Conservation (phyloP, 257 asterid species). For the Solanum lycopersicoides region DNA sequence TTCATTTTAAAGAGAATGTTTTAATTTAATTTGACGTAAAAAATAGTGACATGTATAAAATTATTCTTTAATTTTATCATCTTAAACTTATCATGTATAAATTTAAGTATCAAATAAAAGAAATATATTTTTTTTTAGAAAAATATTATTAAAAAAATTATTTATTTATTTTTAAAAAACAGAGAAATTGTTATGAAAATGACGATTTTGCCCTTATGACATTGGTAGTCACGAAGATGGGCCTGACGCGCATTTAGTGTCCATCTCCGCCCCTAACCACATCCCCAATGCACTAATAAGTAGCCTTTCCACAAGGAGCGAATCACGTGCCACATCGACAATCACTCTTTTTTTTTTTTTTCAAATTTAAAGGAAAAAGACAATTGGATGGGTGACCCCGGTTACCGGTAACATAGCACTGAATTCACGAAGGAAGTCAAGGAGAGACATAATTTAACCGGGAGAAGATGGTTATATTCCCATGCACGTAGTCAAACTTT, state of each 20-base stretch:
- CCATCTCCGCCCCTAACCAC: slow-evolving; percentile 11
- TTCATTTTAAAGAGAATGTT: too few species aligned
- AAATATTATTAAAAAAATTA: too few species aligned
- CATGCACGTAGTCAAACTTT: background rate
- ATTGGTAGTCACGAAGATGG: slow-evolving; percentile 36
- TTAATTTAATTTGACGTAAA: too few species aligned
- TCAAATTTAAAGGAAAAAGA: background rate
- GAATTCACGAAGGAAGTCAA: background rate
- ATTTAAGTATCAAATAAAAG: too few species aligned
- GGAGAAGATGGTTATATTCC: slow-evolving; percentile 6
- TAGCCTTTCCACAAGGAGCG: slow-evolving; percentile 1
- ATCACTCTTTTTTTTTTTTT: background rate
- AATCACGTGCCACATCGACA: slow-evolving; percentile 32
- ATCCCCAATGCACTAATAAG: background rate
- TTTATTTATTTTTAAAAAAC: too few species aligned
- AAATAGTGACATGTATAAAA: too few species aligned
- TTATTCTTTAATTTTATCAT: rapidly evolving
- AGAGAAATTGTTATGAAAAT: background rate
- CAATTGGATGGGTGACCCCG: background rate
- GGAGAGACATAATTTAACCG: slow-evolving; percentile 23
- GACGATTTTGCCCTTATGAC: background rate
- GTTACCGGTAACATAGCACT: slow-evolving; percentile 4
- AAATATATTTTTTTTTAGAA: too few species aligned
- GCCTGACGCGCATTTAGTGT: slow-evolving; percentile 45
- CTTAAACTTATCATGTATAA: too few species aligned